A percentile compares a stretch with the other conserved stretches of the same genome.
These are phyloP conservation scores for Ceratonia siliqua DNA, from an alignment of 306 rosid species.

Conservation along the genomic window DNA sequence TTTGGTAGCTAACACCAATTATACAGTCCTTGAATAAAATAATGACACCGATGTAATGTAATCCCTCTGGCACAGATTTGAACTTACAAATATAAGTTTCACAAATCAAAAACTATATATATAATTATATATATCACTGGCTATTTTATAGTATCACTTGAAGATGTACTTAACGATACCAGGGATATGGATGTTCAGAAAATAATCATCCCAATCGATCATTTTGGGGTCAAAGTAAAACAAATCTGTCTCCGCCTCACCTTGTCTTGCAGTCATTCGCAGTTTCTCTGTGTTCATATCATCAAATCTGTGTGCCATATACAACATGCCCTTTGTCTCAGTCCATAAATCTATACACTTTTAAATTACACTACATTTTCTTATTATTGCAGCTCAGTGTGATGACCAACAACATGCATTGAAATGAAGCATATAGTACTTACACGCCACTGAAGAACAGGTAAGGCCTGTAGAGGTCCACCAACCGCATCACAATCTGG, in stretches of 20 bases:
- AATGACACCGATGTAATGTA: slow-evolving; percentile 10
- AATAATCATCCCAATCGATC: slow-evolving; percentile 80
- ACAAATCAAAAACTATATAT: background rate
- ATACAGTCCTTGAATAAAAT: slow-evolving; percentile 19
- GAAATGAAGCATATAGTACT: slow-evolving; percentile 35
- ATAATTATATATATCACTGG: slow-evolving; percentile 2
- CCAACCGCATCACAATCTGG: slow-evolving; percentile 68
- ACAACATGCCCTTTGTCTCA: background rate
- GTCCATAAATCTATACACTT: background rate
- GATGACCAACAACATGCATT: background rate
- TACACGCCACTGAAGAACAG: slow-evolving; percentile 85
- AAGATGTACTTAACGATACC: slow-evolving; percentile 70
- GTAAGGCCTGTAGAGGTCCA: slow-evolving; percentile 84
- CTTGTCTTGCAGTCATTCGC: slow-evolving; percentile 52
- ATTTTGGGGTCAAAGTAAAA: slow-evolving; percentile 75
- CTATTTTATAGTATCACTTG: slow-evolving; percentile 47
- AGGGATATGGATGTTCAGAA: slow-evolving; percentile 61
- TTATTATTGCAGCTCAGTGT: no score
- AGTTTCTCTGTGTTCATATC: slow-evolving; percentile 75
- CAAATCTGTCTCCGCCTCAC: slow-evolving; percentile 54
- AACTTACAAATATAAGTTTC: slow-evolving; percentile 18
- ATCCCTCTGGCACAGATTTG: slow-evolving; percentile 13
- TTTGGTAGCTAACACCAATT: slow-evolving; percentile 18
- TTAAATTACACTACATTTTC: background rate
- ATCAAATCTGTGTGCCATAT: slow-evolving; percentile 60